These are phyloP conservation scores for Torrubiellomyces zombiae DNA, from an alignment of 2,329 filamentous ascomycete genomes.

Conservation along the genomic window DNA sequence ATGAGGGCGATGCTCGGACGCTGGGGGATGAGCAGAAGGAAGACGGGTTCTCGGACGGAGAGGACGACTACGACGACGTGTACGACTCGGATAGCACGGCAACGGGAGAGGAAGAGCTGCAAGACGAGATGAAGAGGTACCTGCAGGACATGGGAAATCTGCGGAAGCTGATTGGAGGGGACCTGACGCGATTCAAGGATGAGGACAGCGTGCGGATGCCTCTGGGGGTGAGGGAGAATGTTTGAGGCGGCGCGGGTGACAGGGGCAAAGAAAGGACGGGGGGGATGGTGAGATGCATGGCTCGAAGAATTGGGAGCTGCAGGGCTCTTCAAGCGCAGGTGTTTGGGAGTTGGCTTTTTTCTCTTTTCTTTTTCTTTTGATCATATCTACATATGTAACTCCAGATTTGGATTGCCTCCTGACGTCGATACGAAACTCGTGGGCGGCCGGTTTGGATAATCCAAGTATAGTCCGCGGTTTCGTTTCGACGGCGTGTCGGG, in stretches of 20 bases:
- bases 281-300: background rate
- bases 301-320: constrained; percentile 1
- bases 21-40: constrained; percentile 17
- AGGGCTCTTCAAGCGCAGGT: constrained; percentile 4
- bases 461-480: too few species aligned
- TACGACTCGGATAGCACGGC: constrained; percentile 28
- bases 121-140: constrained; percentile 72
- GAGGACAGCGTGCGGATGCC: constrained; percentile 39
- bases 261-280: background rate
- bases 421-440: too few species aligned
- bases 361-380: background rate
- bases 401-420: too few species aligned
- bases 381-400: background rate
- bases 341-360: constrained; percentile 3
- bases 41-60: constrained; percentile 18
- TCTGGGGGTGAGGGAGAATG: constrained; percentile 27
- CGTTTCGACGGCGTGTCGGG: too few species aligned
- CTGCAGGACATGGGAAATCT: constrained; percentile 67
- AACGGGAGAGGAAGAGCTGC: constrained; percentile 46
- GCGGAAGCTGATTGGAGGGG: constrained; percentile 49
- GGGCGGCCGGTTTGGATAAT: background rate
- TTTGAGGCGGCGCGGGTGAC: constrained; percentile 7
- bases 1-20: constrained; percentile 9
- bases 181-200: constrained; percentile 51
- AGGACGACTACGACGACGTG: constrained; percentile 38